Conservation (phyloP, 768 basidiomycete species). For the Suillus ampliporus region DNA sequence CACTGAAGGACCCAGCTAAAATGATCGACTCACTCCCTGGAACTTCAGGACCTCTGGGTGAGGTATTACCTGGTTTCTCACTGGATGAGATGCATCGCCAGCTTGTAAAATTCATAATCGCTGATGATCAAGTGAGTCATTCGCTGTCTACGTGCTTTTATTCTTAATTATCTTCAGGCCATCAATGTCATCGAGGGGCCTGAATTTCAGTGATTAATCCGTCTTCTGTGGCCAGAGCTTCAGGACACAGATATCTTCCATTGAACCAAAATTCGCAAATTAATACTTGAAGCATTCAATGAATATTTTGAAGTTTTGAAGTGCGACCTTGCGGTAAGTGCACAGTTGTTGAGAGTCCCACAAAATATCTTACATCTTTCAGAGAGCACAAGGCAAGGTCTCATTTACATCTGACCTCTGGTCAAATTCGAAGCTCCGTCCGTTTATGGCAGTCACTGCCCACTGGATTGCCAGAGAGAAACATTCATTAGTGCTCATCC, state of each 20-base stretch:
- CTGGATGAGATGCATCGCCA: too few species aligned
- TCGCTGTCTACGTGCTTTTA: too few species aligned
- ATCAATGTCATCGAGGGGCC: slow-evolving; percentile 9
- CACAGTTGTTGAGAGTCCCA: background rate
- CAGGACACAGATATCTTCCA: slow-evolving; percentile 17
- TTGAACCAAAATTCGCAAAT: slow-evolving; percentile 10
- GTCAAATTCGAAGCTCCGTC: slow-evolving; percentile 28
- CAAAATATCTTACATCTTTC: background rate
- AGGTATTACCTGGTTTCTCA: too few species aligned
- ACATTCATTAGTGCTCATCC: background rate
- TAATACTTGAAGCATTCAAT: background rate
- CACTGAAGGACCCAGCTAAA: too few species aligned
- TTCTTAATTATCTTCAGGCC: background rate
- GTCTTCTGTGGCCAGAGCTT: slow-evolving; percentile 1
- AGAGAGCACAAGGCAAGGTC: slow-evolving; percentile 7
- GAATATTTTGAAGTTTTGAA: slow-evolving; percentile 8
- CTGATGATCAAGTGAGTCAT: too few species aligned
- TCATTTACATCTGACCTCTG: slow-evolving; percentile 43
- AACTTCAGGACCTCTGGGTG: too few species aligned
- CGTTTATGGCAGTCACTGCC: slow-evolving; percentile 39
- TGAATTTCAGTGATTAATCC: background rate
- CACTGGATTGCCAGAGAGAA: slow-evolving; percentile 29
- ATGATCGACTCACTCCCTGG: too few species aligned
- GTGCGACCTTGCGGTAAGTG: slow-evolving; percentile 6
- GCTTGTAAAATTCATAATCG: too few species aligned